Evolutionary conservation across 2,329 filamentous ascomycete species (phyloP).

Genomic region (Calonectria honghensis): DNA sequence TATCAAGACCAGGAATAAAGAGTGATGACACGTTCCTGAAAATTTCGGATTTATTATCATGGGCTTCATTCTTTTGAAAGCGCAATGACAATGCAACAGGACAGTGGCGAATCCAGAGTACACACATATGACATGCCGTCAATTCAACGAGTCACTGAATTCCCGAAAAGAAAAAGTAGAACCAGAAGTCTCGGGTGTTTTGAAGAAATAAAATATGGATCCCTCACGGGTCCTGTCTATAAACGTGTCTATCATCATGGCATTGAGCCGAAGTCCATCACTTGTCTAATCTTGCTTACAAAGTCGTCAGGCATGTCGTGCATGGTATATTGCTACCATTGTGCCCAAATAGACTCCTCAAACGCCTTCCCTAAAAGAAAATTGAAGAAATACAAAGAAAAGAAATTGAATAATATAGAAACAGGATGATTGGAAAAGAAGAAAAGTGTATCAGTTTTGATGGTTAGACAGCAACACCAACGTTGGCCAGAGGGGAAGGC

Average conservation of each 20-base stretch:
- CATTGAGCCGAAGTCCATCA: neutral
- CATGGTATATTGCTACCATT: slow-evolving; percentile 6
- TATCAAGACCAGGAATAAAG: neutral
- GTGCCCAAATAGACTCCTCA: neutral
- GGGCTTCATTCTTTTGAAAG: neutral
- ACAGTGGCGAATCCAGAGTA: too few relatives aligned
- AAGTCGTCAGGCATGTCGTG: neutral
- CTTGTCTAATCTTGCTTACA: neutral
- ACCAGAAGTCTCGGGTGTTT: neutral
- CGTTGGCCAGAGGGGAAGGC: slow-evolving; percentile 1
- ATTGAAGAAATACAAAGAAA: neutral
- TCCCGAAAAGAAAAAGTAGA: neutral
- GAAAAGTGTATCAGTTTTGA: neutral
- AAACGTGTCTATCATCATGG: slow-evolving; percentile 11
- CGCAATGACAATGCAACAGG: neutral
- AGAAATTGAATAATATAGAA: neutral
- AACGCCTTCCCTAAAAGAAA: slow-evolving; percentile 1
- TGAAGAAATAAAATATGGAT: neutral
- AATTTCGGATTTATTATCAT: neutral
- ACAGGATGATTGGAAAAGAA: neutral
- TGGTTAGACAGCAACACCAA: slow-evolving; percentile 8
- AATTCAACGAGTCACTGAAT: neutral
- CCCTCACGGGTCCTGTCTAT: neutral
- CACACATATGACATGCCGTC: neutral
- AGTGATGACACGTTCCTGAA: neutral